Percentiles rank a stretch among this genome's conserved stretches.
Conservation (phyloP, 192 early-diverging fungal genomes). For the Endogone sp. region DNA sequence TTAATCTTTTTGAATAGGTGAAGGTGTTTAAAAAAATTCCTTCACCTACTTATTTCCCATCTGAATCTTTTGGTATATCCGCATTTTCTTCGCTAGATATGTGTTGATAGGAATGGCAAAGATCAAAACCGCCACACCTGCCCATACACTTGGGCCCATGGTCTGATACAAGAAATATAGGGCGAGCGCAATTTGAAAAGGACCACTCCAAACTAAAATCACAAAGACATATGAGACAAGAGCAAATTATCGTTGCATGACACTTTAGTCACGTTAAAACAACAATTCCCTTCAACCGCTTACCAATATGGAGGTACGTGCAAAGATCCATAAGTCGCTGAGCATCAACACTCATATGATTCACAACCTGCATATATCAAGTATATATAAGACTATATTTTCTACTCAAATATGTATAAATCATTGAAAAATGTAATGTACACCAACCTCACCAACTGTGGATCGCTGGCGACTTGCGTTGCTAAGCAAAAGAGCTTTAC, state of each 20-base stretch:
- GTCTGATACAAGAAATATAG: conserved; percentile 76
- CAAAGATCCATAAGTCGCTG: conserved; percentile 58
- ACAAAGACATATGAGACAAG: neutral
- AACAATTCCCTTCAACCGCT: too few relatives aligned
- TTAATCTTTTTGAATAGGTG: too few relatives aligned
- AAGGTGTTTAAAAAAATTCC: too few relatives aligned
- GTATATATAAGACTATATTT: neutral
- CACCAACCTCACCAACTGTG: conserved; percentile 75
- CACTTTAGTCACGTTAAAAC: too few relatives aligned
- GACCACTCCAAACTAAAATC: conserved; percentile 47
- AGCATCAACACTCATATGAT: conserved; percentile 65
- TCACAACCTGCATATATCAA: conserved; percentile 36
- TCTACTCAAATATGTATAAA: neutral
- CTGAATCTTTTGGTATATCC: conserved; percentile 68
- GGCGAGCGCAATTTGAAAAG: conserved; percentile 61
- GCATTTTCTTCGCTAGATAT: conserved; percentile 56
- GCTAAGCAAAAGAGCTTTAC: conserved; percentile 78
- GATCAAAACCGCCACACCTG: conserved; percentile 81
- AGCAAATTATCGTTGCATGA: too few relatives aligned
- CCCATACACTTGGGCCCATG: conserved; percentile 78
- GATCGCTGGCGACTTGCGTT: conserved; percentile 74
- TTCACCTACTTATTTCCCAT: conserved; percentile 95
- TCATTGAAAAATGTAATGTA: conserved; percentile 16
- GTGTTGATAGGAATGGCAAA: conserved; percentile 78
- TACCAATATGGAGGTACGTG: conserved; percentile 66